Evolutionary conservation across 345 rosid species (phyloP).

Genomic region (Anastatica hierochuntica): DNA sequence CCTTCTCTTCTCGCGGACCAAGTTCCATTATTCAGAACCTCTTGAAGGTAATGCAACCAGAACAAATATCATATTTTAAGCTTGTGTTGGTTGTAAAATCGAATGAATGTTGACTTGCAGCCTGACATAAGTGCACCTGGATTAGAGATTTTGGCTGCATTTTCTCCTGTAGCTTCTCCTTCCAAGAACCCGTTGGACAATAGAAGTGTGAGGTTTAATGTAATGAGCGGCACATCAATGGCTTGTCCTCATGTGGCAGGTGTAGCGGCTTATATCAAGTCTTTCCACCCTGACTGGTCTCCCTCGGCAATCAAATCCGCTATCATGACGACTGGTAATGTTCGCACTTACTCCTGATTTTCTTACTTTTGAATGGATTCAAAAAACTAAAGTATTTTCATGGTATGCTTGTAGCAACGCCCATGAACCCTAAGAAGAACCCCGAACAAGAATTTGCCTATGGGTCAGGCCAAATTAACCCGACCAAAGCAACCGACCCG

Average conservation of each 20-base stretch:
- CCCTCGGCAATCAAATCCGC: conserved; percentile 35
- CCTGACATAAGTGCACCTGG: conserved; percentile 41
- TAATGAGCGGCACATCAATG: conserved; percentile 37
- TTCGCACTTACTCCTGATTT: not conserved
- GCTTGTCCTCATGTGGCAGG: conserved; percentile 39
- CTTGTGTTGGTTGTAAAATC: not conserved
- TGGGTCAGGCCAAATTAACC: conserved; percentile 22
- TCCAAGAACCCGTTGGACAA: not conserved
- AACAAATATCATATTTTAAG: not conserved
- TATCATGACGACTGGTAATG: conserved; percentile 33
- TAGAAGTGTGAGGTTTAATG: conserved; percentile 17
- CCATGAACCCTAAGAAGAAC: conserved; percentile 14
- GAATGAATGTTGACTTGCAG: conserved; percentile 8
- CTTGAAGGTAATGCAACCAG: conserved; percentile 13
- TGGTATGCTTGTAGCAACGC: conserved; percentile 8
- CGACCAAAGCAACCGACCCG: conserved; percentile 18
- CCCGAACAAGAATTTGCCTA: conserved; percentile 19
- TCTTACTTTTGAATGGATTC: not conserved
- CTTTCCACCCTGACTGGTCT: conserved; percentile 38
- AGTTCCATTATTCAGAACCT: conserved; percentile 19
- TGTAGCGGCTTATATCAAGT: conserved; percentile 31
- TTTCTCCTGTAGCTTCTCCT: conserved; percentile 17
- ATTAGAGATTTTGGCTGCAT: conserved; percentile 31
- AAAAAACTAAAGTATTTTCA: not conserved
- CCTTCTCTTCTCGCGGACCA: conserved; percentile 42